Conservation (phyloP, 2,329 filamentous ascomycete species). For the Ceratocystis ficicola region DNA sequence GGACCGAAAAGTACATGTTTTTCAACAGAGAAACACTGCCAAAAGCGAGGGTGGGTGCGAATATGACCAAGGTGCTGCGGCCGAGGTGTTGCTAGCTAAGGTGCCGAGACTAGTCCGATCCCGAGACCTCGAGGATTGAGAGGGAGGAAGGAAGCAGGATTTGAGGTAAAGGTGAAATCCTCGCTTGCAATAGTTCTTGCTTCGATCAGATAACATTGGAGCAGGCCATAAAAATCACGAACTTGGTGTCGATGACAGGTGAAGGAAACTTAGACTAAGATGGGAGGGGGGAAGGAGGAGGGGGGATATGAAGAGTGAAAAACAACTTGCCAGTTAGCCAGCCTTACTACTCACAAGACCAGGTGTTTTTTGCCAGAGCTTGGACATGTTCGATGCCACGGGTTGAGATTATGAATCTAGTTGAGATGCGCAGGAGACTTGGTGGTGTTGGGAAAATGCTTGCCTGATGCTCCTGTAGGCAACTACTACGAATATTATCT, state of each 20-base stretch:
- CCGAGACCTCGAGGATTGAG: not conserved
- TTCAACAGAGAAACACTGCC: no score
- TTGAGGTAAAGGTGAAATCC: not conserved
- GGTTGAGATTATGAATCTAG: no score
- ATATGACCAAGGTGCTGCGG: not conserved
- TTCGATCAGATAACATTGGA: conserved; percentile 3
- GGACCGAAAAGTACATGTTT: not conserved
- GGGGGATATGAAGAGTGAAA: not conserved
- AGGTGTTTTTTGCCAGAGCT: no score
- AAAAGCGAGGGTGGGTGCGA: not conserved
- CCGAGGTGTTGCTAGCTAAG: not conserved
- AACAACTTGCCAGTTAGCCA: not conserved
- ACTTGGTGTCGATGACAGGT: no score
- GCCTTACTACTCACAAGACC: no score
- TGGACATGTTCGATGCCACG: no score
- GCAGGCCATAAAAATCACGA: not conserved
- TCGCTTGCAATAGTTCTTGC: not conserved
- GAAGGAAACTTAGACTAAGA: not conserved
- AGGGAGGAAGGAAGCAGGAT: not conserved
- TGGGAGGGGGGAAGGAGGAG: not conserved
- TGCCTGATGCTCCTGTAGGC: not conserved
- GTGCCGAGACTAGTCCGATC: not conserved
- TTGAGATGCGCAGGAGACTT: not conserved
- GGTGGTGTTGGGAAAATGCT: not conserved
- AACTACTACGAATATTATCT: not conserved